These are phyloP conservation scores for Podospora australis DNA, from an alignment of 495 filamentous ascomycete genomes.

Conservation along the genomic window DNA sequence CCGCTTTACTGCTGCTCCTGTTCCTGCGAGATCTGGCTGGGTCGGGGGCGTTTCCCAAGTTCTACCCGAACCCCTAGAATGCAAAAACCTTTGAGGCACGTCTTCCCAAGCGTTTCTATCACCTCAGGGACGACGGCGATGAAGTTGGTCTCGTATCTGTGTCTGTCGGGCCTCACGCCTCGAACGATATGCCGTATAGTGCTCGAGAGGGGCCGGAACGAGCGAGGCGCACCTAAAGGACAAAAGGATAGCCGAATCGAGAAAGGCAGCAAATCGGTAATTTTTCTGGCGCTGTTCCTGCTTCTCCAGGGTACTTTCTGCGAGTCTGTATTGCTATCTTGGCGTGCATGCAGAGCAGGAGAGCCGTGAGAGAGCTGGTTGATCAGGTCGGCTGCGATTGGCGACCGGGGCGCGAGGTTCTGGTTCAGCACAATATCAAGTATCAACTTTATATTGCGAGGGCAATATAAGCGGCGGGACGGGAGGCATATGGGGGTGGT, in stretches of 20 bases:
- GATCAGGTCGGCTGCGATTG: slow-evolving; percentile 25
- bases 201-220: slow-evolving; percentile 29
- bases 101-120: slow-evolving; percentile 4
- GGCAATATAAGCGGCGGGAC: slow-evolving; percentile 36
- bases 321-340: slow-evolving; percentile 25
- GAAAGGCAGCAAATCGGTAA: slow-evolving; percentile 28
- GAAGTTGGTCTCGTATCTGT: slow-evolving; percentile 1
- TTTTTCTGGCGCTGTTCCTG: slow-evolving; percentile 27
- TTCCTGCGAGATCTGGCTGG: too few species aligned
- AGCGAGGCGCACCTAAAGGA: slow-evolving; percentile 27
- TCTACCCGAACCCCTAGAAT: slow-evolving; percentile 12
- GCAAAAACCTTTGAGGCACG: background rate
- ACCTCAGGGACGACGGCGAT: background rate
- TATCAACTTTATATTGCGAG: slow-evolving; percentile 32
- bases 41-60: slow-evolving; percentile 2
- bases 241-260: slow-evolving; percentile 32
- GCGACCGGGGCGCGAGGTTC: slow-evolving; percentile 20
- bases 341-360: slow-evolving; percentile 31
- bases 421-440: slow-evolving; percentile 33
- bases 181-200: slow-evolving; percentile 32
- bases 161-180: slow-evolving; percentile 2
- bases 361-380: slow-evolving; percentile 23
- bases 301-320: slow-evolving; percentile 23
- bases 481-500: slow-evolving; percentile 22
- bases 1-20: slow-evolving; percentile 4